phyloP scores from a whole-genome alignment of 306 rosid genomes.

The Malus sylvestris region DNA sequence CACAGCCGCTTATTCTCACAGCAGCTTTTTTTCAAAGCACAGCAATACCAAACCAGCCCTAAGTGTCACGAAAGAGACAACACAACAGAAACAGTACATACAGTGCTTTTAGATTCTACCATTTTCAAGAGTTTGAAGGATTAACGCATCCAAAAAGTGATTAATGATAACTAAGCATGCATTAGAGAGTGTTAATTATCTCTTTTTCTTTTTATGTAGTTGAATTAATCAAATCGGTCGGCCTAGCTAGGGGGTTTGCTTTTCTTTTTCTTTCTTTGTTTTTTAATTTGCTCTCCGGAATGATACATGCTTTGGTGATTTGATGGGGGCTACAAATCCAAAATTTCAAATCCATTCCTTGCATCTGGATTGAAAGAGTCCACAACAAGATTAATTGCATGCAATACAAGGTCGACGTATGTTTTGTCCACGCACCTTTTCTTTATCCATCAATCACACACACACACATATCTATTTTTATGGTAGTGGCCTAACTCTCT shows the following conservation, averaged over 20 bases:
- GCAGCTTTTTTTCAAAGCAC: too few relatives aligned
- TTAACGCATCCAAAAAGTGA: neutral
- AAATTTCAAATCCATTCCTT: conserved; percentile 2
- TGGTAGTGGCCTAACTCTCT: neutral
- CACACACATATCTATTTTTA: too few relatives aligned
- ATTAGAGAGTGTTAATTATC: neutral
- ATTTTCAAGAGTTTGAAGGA: neutral
- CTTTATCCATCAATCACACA: neutral
- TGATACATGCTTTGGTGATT: neutral
- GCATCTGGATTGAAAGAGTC: conserved; percentile 15
- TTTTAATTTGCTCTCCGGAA: neutral
- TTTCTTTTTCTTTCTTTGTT: neutral
- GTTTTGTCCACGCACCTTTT: neutral
- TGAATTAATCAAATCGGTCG: neutral
- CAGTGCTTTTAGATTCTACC: neutral
- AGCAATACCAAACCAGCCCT: too few relatives aligned
- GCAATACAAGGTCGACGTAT: neutral
- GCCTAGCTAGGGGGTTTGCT: neutral
- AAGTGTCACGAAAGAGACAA: neutral
- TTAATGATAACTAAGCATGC: neutral
- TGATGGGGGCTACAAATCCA: conserved; percentile 13
- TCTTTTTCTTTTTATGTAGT: neutral
- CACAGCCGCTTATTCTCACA: too few relatives aligned
- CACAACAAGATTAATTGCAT: neutral
- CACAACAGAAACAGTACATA: neutral